Conservation (phyloP, 2,329 filamentous ascomycete species). For the Penicillium sp. region DNA sequence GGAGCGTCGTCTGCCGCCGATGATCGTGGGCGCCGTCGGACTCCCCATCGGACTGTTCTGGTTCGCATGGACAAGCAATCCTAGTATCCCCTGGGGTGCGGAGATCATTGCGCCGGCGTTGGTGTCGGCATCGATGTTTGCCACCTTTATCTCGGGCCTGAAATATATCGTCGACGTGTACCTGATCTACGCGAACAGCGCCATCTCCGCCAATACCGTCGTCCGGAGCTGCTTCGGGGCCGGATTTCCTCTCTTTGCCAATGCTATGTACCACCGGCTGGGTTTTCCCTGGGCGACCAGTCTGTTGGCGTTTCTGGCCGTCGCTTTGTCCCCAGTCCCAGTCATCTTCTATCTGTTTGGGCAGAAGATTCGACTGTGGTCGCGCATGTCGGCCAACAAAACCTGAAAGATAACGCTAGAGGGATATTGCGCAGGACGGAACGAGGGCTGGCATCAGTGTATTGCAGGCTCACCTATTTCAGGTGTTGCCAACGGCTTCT, state of each 20-base stretch:
- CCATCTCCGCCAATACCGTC: background rate
- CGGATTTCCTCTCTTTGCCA: background rate
- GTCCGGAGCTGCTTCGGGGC: background rate
- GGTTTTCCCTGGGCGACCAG: background rate
- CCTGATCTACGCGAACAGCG: background rate
- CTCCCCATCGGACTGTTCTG: conserved; percentile 69
- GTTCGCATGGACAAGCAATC: conserved; percentile 62
- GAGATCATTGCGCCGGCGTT: background rate
- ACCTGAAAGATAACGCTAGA: too few relatives aligned
- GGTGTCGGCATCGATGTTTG: background rate
- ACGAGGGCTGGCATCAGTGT: too few relatives aligned
- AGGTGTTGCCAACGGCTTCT: too few relatives aligned
- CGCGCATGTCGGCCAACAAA: too few relatives aligned
- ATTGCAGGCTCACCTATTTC: too few relatives aligned
- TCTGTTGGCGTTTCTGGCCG: background rate
- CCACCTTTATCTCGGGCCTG: background rate
- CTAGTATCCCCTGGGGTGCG: conserved; percentile 34
- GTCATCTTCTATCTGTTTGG: background rate
- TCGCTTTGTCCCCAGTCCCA: background rate
- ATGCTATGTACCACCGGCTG: background rate
- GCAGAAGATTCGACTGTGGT: background rate
- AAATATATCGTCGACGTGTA: background rate
- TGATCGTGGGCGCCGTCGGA: conserved; percentile 52
- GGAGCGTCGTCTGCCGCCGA: conserved; percentile 57
- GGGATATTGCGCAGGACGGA: too few relatives aligned